Base-by-base conservation (phyloP, 73 alveolate genomes). In the Tetrahymena thermophila region DNA sequence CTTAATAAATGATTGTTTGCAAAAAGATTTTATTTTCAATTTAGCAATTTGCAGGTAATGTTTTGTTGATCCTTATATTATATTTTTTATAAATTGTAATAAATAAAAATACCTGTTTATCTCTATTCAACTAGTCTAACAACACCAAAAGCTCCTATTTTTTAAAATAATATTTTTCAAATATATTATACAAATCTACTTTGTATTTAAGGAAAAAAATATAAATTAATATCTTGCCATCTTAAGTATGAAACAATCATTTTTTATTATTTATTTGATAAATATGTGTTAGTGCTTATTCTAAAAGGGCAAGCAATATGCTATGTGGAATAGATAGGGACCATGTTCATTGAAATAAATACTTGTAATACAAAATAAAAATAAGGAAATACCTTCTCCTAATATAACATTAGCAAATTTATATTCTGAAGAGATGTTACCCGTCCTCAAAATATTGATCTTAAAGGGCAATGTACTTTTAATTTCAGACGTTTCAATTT, bases 111-210 rank as follows among this genome's bases (percentile, higher is more conserved):
- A 71, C 95, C 95, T 31, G 97, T 85, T 31, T 37, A 43, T 95
- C 43, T 95, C 83, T 95, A 94, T 42, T 40, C 94, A 21, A 95
- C 97, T 28, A 95, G 94, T 71, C 97, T 95, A 16, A 95, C 97
- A n/a, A 44, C 93, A 31, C 97, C 97, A 93, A 95, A 95, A 1
- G 97, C 97, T 35, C 97, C 97, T 95, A 85, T 85, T 85, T 28
- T 85, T n/a, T 3, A 85, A 19, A 5, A 71, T 13, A 4, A 25
- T 25, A n/a, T n/a, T 71, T 23, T 25, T 25, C 13, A 71, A 34
- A 23, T 19, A 15, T 19, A 21, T 1, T 0, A 50, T 50, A 14
- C 6, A 50, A 50, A 7, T 50, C 83, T 50, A 8, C 0, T 19
- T 19, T 50, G 28, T 50, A 19, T 5, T 50, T 50, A 1, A 19